phyloP scores from a whole-genome alignment of 176 grass and related monocot species.

The Oryza punctata region DNA sequence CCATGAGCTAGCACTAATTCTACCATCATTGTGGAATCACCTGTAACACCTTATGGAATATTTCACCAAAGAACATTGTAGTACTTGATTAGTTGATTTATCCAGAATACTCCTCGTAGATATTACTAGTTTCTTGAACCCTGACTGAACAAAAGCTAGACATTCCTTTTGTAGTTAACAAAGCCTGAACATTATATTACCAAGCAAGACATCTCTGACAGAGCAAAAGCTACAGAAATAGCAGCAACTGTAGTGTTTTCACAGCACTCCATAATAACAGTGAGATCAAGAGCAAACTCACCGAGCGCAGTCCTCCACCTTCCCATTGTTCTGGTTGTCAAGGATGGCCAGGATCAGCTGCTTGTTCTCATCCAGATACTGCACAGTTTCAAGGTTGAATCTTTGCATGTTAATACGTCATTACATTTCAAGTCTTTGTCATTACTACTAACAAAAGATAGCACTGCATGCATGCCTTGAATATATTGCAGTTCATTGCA shows the following conservation, averaged over 20 bases:
- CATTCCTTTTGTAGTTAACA: not conserved
- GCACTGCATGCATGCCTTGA: not conserved
- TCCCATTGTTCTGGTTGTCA: conserved; percentile 97
- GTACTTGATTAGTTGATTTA: not conserved
- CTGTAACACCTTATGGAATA: not conserved
- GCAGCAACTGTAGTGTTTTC: not conserved
- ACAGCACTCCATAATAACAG: not conserved
- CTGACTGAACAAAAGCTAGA: not conserved
- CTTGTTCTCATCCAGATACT: conserved; percentile 99
- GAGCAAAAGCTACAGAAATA: conserved; percentile 11
- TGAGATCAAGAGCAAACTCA: conserved; percentile 38
- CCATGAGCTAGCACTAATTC: not conserved
- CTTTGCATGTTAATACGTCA: conserved; percentile 25
- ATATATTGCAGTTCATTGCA: not conserved
- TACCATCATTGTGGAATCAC: not conserved
- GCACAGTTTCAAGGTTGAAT: conserved; percentile 46
- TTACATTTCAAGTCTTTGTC: not conserved
- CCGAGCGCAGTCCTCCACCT: conserved; percentile 94
- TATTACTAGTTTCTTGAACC: not conserved
- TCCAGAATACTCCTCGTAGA: not conserved
- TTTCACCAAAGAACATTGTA: not conserved
- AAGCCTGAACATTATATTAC: not conserved
- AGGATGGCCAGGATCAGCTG: conserved; percentile 98
- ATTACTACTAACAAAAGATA: not conserved
- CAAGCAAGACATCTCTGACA: not conserved